These are phyloP conservation scores for Sporopachydermia lactativora DNA, from an alignment of 805 yeast genomes.

Conservation along the genomic window DNA sequence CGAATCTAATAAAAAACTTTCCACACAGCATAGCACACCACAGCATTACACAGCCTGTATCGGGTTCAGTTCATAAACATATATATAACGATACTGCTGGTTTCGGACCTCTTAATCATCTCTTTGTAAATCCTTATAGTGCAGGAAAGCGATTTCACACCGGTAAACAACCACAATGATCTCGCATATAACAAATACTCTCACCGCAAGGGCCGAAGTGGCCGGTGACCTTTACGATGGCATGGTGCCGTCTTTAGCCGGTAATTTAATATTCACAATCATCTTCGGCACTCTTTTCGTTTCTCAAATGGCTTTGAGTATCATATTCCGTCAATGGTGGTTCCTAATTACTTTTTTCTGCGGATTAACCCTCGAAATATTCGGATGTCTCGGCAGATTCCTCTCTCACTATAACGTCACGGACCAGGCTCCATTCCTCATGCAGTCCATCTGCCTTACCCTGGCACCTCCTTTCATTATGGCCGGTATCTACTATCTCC, in stretches of 20 bases:
- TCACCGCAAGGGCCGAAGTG: too few species aligned
- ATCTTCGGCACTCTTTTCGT: slow-evolving; percentile 36
- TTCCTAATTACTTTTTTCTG: slow-evolving; percentile 40
- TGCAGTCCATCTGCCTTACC: slow-evolving; percentile 58
- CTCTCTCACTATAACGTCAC: slow-evolving; percentile 25
- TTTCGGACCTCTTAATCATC: too few species aligned
- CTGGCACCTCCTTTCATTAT: slow-evolving; percentile 73
- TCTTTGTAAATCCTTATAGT: too few species aligned
- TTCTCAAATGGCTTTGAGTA: slow-evolving; percentile 28
- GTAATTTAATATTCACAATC: slow-evolving; percentile 42
- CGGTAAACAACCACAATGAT: too few species aligned
- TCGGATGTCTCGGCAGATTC: slow-evolving; percentile 54
- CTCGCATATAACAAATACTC: too few species aligned
- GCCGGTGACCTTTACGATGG: too few species aligned
- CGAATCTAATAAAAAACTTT: too few species aligned
- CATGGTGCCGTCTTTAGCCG: slow-evolving; percentile 36
- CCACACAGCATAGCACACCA: too few species aligned
- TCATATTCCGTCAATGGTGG: slow-evolving; percentile 47
- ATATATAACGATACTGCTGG: too few species aligned
- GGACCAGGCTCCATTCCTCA: slow-evolving; percentile 29
- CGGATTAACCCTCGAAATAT: slow-evolving; percentile 45
- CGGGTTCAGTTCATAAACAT: too few species aligned
- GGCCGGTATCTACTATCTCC: slow-evolving; percentile 67
- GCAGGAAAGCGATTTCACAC: too few species aligned
- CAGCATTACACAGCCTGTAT: too few species aligned